phyloP scores from a whole-genome alignment of 2,329 filamentous ascomycete species.

The Trichoderma harzianum region DNA sequence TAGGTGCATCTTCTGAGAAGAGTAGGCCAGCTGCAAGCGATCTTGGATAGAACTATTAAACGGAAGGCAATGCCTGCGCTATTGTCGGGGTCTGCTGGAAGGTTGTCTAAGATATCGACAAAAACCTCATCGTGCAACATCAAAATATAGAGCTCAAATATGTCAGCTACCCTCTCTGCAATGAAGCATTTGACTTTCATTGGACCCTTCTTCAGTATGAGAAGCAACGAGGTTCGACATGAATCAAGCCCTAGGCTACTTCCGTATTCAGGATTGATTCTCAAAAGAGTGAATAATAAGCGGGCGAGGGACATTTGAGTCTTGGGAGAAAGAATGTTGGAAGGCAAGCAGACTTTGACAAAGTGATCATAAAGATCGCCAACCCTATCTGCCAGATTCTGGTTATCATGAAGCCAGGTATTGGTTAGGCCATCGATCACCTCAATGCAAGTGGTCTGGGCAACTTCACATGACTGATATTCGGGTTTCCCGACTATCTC shows the following conservation, averaged over 20 bases:
- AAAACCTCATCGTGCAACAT: constrained; percentile 81
- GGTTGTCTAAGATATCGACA: constrained; percentile 72
- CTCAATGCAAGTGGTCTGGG: constrained; percentile 64
- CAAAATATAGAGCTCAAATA: constrained; percentile 82
- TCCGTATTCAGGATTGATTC: constrained; percentile 64
- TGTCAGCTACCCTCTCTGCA: constrained; percentile 61
- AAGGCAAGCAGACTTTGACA: constrained; percentile 62
- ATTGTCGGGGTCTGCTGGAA: constrained; percentile 71
- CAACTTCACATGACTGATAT: constrained; percentile 71
- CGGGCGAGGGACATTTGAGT: constrained; percentile 64
- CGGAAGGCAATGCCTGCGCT: constrained; percentile 83
- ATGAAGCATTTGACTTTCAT: constrained; percentile 75
- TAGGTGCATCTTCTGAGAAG: constrained; percentile 84
- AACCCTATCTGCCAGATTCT: constrained; percentile 61
- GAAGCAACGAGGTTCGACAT: constrained; percentile 68
- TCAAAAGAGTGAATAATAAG: constrained; percentile 68
- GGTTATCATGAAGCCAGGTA: constrained; percentile 59
- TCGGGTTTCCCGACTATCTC: constrained; percentile 52
- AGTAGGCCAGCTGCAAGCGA: constrained; percentile 83
- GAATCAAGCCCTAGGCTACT: constrained; percentile 55
- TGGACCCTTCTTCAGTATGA: constrained; percentile 63
- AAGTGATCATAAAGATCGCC: constrained; percentile 79
- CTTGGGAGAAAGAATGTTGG: constrained; percentile 65
- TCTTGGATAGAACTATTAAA: constrained; percentile 67
- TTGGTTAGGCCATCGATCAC: constrained; percentile 61